Conservation (phyloP, 768 basidiomycete genomes). For the Podaxis sp. region DNA sequence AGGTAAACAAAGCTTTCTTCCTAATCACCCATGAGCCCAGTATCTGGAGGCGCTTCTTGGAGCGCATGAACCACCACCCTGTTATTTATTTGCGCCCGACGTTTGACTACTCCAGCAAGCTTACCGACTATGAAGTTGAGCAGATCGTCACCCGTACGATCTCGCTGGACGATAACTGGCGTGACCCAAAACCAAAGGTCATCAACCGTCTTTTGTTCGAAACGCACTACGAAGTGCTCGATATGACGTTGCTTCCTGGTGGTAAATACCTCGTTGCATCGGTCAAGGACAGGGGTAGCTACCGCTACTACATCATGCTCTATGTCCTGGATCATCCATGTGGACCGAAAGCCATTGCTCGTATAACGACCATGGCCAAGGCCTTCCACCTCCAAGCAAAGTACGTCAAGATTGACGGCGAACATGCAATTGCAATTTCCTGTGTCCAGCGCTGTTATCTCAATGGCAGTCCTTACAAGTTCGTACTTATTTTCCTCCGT, state of each 20-base stretch:
- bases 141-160: slow-evolving; percentile 59
- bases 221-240: slow-evolving; percentile 40
- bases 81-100: slow-evolving; percentile 63
- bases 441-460: slow-evolving; percentile 41
- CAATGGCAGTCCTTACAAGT: slow-evolving; percentile 22
- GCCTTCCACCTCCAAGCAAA: slow-evolving; percentile 60
- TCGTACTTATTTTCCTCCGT: slow-evolving; percentile 10
- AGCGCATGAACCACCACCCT: slow-evolving; percentile 46
- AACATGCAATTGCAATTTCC: slow-evolving; percentile 54
- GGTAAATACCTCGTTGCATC: slow-evolving; percentile 69
- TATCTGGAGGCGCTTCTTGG: slow-evolving; percentile 67
- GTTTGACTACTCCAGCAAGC: slow-evolving; percentile 36
- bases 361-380: slow-evolving; percentile 45
- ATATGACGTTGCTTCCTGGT: slow-evolving; percentile 60
- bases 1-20: slow-evolving; percentile 59
- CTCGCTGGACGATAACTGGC: slow-evolving; percentile 62
- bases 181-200: slow-evolving; percentile 35
- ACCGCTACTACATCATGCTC: slow-evolving; percentile 49
- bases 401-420: slow-evolving; percentile 47
- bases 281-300: slow-evolving; percentile 40
- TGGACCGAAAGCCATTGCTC: slow-evolving; percentile 45
- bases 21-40: slow-evolving; percentile 63
- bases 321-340: slow-evolving; percentile 56
- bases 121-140: slow-evolving; percentile 48
- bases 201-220: slow-evolving; percentile 23